Evolutionary conservation across 2,329 filamentous ascomycete species (phyloP), one percentile per base, ranked within the genome.

Genomic region (Podosphaera xanthii): DNA sequence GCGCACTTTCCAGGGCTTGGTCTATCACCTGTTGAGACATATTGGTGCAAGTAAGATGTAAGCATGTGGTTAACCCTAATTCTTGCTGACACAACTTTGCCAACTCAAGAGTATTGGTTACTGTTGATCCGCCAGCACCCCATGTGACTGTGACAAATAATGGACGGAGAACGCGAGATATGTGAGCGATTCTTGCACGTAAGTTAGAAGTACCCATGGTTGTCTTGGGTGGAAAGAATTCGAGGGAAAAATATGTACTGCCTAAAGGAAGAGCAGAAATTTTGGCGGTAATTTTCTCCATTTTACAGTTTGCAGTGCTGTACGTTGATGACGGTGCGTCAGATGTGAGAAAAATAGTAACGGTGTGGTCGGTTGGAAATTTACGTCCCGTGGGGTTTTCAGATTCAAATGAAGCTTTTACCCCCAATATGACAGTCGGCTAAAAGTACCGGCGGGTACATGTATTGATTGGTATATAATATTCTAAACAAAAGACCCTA

Each of bases 211-310:
- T 94, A 64, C 92, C 92, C 83, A 94, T 95, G 62, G 84, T 78
- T 54, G 92, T 98, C 76, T 97, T 98, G 63, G 92, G 92, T 65
- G 92, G 92, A 75, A 98, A 98, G 81, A 98, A 98, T 74, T 98
- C 92, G 72, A 97, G 84, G 55, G 92, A 97, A 73, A 95, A 94
- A 76, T 92, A 97, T 70, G 80, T 82, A 64, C 81, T 80, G 71
- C 87, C 81, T 63, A 84, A 79, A 71, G 87, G 86, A 74, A 98
- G 75, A 62, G 88, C 87, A 73, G 87, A 86, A 69, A 97, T 91
- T 77, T 95, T 95, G 77, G 94, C 86, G 63, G 88, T 94, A 70
- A 96, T 90, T 73, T 87, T 92, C 74, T 89, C 84, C 66, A 69
- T 69, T 22, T 22, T 22, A 1, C 22, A 22, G 22, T 22, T 22